Percentiles rank a stretch among this genome's conserved stretches.
These are phyloP conservation scores for Backusella luteola DNA, from an alignment of 192 early-diverging fungal species.

Conservation along the genomic window DNA sequence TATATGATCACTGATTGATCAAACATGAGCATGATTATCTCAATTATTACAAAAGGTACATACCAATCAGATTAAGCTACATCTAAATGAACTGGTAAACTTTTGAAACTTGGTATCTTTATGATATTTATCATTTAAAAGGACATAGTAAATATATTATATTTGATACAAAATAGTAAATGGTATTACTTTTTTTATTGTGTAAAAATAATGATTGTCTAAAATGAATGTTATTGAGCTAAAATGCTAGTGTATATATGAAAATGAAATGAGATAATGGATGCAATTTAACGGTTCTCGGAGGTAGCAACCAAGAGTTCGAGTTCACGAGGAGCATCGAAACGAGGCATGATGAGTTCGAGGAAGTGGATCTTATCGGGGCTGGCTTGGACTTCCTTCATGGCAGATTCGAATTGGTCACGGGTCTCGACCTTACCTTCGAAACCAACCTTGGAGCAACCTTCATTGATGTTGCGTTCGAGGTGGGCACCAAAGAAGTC, in stretches of 20 bases:
- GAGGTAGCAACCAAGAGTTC: constrained; percentile 18
- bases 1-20: no score
- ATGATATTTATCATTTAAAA: no score
- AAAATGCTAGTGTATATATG: neutral
- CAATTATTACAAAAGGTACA: no score
- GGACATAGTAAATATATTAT: no score
- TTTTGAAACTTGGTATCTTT: no score
- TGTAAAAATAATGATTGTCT: neutral
- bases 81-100: no score
- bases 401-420: constrained; percentile 39
- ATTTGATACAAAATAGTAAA: neutral
- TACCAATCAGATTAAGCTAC: no score
- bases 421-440: constrained; percentile 27
- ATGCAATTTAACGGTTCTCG: constrained; percentile 21
- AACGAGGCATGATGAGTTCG: constrained; percentile 45
- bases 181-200: neutral
- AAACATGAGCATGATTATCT: no score
- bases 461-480: constrained; percentile 16
- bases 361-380: constrained; percentile 42
- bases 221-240: constrained; percentile 18
- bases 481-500: constrained; percentile 42
- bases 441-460: constrained; percentile 28
- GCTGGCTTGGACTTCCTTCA: constrained; percentile 30
- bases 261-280: neutral
- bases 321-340: constrained; percentile 46